Conservation (phyloP, 2,329 filamentous ascomycete genomes). For the Mariannaea elegans region DNA sequence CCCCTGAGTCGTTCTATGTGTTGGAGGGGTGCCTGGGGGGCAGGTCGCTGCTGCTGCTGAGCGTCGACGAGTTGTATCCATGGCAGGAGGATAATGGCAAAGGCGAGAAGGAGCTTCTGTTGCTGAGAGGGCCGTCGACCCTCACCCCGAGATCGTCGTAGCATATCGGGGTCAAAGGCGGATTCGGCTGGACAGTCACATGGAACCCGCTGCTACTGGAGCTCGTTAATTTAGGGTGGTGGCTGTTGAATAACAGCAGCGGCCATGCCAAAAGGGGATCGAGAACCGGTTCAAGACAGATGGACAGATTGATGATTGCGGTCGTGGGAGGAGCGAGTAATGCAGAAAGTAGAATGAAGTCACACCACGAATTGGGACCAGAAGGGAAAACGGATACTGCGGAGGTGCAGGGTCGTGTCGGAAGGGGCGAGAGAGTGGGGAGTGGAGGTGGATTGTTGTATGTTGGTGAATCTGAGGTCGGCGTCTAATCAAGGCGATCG, state of each 20-base stretch:
- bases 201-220: conserved; percentile 31
- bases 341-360: conserved; percentile 39
- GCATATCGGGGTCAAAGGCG: conserved; percentile 53
- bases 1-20: conserved; percentile 33
- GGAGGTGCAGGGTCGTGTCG: conserved; percentile 30
- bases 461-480: conserved; percentile 1
- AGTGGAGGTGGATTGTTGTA: conserved; percentile 6
- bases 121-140: conserved; percentile 58
- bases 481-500: neutral
- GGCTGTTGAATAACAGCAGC: conserved; percentile 26
- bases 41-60: conserved; percentile 67
- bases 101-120: conserved; percentile 60
- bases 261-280: conserved; percentile 29
- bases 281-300: neutral
- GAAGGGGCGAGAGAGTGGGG: conserved; percentile 18
- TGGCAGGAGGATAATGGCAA: conserved; percentile 66
- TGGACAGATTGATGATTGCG: conserved; percentile 11
- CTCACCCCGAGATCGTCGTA: conserved; percentile 71
- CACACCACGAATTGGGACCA: conserved; percentile 30
- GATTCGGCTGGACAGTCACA: conserved; percentile 33
- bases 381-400: conserved; percentile 21
- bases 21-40: conserved; percentile 30
- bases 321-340: neutral
- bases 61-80: conserved; percentile 65
- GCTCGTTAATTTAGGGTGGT: conserved; percentile 19